A percentile compares a stretch with the other conserved stretches of the same genome.
These are phyloP conservation scores for Albatrellus sp. DNA, from an alignment of 1,284 basidiomycete genomes.

Conservation along the genomic window DNA sequence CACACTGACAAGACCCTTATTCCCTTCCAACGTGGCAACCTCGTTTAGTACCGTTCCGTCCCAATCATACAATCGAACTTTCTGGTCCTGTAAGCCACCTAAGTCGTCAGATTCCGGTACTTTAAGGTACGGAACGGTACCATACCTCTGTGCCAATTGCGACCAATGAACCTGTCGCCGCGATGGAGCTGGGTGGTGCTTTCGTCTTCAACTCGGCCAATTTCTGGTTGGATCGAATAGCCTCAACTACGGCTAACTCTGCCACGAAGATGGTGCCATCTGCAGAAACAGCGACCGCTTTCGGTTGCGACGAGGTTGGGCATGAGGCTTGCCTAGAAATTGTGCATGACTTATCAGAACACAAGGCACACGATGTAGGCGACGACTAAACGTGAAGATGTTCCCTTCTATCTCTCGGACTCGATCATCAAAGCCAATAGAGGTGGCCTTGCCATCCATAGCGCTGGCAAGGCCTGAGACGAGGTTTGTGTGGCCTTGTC, in stretches of 20 bases:
- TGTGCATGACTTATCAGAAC: not conserved
- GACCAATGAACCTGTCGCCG: slow-evolving; percentile 37
- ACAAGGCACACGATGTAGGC: not conserved
- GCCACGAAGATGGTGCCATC: slow-evolving; percentile 68
- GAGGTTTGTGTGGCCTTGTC: slow-evolving; percentile 60
- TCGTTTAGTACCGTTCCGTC: slow-evolving; percentile 50
- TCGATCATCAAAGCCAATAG: slow-evolving; percentile 72
- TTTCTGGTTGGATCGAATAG: slow-evolving; percentile 53
- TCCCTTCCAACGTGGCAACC: slow-evolving; percentile 48
- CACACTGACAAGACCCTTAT: slow-evolving; percentile 61
- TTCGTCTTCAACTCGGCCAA: slow-evolving; percentile 41
- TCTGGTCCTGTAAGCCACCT: slow-evolving; percentile 44
- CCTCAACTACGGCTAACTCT: slow-evolving; percentile 57
- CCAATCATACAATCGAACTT: slow-evolving; percentile 64
- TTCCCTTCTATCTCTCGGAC: slow-evolving; percentile 50
- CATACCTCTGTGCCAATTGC: slow-evolving; percentile 68
- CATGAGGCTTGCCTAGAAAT: slow-evolving; percentile 30
- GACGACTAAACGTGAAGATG: slow-evolving; percentile 42
- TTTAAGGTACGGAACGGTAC: not conserved
- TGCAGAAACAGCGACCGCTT: slow-evolving; percentile 43
- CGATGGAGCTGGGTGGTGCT: slow-evolving; percentile 46
- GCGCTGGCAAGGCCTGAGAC: slow-evolving; percentile 55
- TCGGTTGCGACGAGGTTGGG: slow-evolving; percentile 59
- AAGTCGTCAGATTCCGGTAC: not conserved
- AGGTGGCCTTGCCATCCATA: slow-evolving; percentile 44